Percentiles rank a stretch among this genome's conserved stretches.
Conservation (phyloP, 257 asterid species). For the Cynanchum wilfordii region DNA sequence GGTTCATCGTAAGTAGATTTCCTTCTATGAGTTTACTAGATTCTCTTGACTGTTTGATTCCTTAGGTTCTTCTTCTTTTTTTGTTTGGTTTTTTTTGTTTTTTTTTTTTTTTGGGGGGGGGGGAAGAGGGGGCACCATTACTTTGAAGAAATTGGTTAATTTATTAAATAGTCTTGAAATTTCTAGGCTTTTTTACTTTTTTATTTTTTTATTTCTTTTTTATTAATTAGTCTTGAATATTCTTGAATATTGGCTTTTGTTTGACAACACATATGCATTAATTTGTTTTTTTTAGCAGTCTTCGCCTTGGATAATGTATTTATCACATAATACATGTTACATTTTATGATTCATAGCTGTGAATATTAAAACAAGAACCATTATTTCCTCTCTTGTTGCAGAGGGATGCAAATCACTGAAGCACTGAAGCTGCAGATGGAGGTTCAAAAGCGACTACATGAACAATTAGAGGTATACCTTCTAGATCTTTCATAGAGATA, state of each 20-base stretch:
- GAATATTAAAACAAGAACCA: background rate
- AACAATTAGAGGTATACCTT: conserved; percentile 80
- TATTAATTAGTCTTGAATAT: too few species aligned
- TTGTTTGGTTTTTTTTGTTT: too few species aligned
- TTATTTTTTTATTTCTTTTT: too few species aligned
- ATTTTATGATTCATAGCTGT: background rate
- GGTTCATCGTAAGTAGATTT: conserved; percentile 81
- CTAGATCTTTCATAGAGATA: background rate
- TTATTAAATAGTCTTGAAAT: background rate
- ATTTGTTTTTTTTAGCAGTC: background rate
- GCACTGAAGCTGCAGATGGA: conserved; percentile 99
- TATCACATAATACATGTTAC: background rate
- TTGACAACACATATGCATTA: background rate
- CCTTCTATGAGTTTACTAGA: conserved; percentile 5
- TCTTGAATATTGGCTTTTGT: too few species aligned
- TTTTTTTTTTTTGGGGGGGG: background rate
- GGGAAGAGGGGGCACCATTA: background rate
- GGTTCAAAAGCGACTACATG: conserved; percentile 97
- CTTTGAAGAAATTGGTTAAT: background rate
- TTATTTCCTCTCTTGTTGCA: conserved; percentile 18
- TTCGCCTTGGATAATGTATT: background rate
- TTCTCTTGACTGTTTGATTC: conserved; percentile 7
- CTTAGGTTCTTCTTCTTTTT: background rate
- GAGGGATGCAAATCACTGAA: conserved; percentile 91
- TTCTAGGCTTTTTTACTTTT: background rate